These are phyloP conservation scores for Phytophthora pseudosyringae DNA, from an alignment of 352 stramenopile genomes.

Conservation along the genomic window DNA sequence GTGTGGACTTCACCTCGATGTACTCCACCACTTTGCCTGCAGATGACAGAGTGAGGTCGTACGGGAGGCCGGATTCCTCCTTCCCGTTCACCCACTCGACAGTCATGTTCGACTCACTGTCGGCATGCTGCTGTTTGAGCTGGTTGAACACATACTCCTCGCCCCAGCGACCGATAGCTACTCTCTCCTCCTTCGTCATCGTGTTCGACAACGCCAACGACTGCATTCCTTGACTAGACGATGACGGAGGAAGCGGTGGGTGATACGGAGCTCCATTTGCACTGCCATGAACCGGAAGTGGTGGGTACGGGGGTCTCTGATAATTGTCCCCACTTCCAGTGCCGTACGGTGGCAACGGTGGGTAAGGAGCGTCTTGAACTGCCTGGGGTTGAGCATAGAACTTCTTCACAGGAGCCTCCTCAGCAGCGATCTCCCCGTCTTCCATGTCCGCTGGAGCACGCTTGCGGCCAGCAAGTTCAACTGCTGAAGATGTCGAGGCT, in stretches of 20 bases:
- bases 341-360: conserved; percentile 21
- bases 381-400: conserved; percentile 10
- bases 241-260: conserved; percentile 10
- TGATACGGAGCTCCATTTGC: conserved; percentile 17
- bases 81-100: conserved; percentile 82
- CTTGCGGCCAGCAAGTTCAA: conserved; percentile 15
- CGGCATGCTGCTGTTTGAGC: conserved; percentile 53
- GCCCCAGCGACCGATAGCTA: conserved; percentile 82
- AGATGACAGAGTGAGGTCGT: conserved; percentile 73
- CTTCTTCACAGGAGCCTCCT: conserved; percentile 31
- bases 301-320: conserved; percentile 23
- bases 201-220: conserved; percentile 48
- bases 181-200: conserved; percentile 78
- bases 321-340: conserved; percentile 13
- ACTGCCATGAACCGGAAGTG: conserved; percentile 14
- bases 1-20: conserved; percentile 87
- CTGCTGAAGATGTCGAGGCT: background rate
- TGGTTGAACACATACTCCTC: conserved; percentile 87
- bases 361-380: conserved; percentile 6
- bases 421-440: conserved; percentile 60
- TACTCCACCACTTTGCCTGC: conserved; percentile 71
- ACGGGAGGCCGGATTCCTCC: conserved; percentile 83
- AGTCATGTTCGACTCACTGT: conserved; percentile 43
- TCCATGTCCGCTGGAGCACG: conserved; percentile 41
- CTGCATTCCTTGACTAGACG: conserved; percentile 14